A percentile compares a stretch with the other conserved stretches of the same genome.
These are phyloP conservation scores for Rhodotorula kratochvilovae DNA, from an alignment of 768 basidiomycete genomes.

Conservation along the genomic window DNA sequence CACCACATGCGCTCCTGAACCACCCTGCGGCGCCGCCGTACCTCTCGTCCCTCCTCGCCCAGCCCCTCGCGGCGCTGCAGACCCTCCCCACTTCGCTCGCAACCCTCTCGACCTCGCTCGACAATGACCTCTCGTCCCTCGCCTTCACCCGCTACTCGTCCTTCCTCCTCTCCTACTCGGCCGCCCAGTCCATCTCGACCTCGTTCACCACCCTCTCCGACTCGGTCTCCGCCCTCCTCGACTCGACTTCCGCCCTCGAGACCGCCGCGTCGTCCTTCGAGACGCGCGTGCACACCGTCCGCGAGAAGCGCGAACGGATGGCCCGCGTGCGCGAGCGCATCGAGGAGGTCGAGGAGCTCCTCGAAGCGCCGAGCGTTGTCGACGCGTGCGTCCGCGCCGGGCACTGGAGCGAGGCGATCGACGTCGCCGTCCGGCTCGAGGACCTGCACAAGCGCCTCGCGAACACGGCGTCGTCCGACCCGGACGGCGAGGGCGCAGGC, in stretches of 20 bases:
- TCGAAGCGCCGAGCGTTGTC: conserved; percentile 83
- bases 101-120: conserved; percentile 31
- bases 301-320: conserved; percentile 29
- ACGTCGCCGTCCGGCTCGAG: conserved; percentile 55
- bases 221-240: conserved; percentile 32
- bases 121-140: conserved; percentile 41
- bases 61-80: conserved; percentile 20
- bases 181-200: conserved; percentile 27
- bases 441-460: conserved; percentile 23
- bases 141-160: conserved; percentile 40
- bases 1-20: neutral
- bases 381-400: conserved; percentile 91
- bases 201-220: conserved; percentile 30
- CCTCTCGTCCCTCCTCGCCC: conserved; percentile 28
- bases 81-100: conserved; percentile 21
- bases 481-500: neutral
- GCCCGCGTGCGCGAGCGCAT: conserved; percentile 86
- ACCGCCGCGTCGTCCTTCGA: conserved; percentile 17
- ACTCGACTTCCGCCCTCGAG: conserved; percentile 31
- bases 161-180: conserved; percentile 38
- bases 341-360: conserved; percentile 83
- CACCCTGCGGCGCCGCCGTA: conserved; percentile 2
- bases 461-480: neutral
- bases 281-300: conserved; percentile 2
- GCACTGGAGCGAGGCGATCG: conserved; percentile 85